Evolutionary conservation across 164 flowering plant genomes (phyloP), one percentile per base, ranked within the genome.

Genomic region (Paratinospora sagittata): DNA sequence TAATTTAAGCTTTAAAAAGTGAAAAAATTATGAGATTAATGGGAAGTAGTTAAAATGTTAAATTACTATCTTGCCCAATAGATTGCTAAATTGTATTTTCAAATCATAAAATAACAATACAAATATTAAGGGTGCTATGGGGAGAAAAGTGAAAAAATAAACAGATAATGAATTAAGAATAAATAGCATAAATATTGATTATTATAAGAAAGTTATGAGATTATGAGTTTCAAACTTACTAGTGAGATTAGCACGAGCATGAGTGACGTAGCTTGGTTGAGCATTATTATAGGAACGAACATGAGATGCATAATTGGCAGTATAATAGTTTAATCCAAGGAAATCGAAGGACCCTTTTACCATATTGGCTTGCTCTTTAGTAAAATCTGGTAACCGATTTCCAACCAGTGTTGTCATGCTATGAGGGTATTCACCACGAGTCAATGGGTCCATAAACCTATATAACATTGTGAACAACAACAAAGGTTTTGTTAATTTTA

Each of bases 301-400:
- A 27, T 66, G 1, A 9, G 74, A 58, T 3, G 85, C 89, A 77
- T 83, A 88, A 9, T 71, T 65, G 0, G 82, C 47, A 10, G 86
- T 82, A 68, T 86, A 86, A 67, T 86, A 86, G 64, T 86, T 88
- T 1, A 88, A 13, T n/a, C 84, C 90, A 37, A 88, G 27, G 47
- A 83, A 86, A 74, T 88, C 89, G 36, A 67, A 26, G 0, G 88
- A 85, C 0, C 85, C 85, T 52, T 85, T 84, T 3, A 88, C 12
- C 72, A 75, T 41, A 1, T 27, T 11, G 0, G 80, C 37, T 74
- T 84, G 72, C 47, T 77, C 82, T 17, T 52, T 24, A 0, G 87
- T 78, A 78, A 90, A 88, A 33, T 72, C 78, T 2, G 89, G 96
- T 27, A 90, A 69, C 66, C 96, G 73, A 1, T 74, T 60, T 21